Evolutionary conservation across 345 rosid species (phyloP), one percentile per base, ranked within the genome.

Genomic region (Eutrema heterophyllum): DNA sequence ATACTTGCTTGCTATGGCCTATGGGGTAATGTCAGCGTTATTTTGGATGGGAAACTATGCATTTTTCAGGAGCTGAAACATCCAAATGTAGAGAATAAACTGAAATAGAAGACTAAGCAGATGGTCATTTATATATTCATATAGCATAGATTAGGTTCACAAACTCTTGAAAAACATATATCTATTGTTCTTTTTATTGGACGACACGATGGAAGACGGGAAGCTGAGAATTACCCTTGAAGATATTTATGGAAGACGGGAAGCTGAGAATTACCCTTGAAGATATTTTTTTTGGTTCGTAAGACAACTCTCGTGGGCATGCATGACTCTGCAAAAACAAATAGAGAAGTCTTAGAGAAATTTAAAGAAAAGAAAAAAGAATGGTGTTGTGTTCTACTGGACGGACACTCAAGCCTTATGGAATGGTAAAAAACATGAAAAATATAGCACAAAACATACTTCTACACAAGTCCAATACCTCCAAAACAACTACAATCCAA

Each of bases 131-230:
- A 58, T 21, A 1, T 33, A 12, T 69, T 45, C 46, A 58, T 56
- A 58, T 45, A 46, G 5, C 49, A 70, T 45, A 58, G 21, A 8
- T 30, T 14, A 44, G 73, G 55, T 57, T 57, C 65, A 46, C 6
- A 57, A 56, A 41, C 36, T 33, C 15, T 43, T 4, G 11, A 4
- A 69, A 69, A 69, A 5, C 73, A 69, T 32, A 44, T 51, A 67
- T 56, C 46, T 45, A 68, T 68, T 33, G 48, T 46, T 68, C 52
- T 16, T 68, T 68, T 54, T 54, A 53, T 54, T 68, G 4, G 21
- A 63, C 26, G n/a, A 5, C 56, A 3, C 1, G 30, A 51, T 68
- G 7, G 21, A 63, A 24, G n/a, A 2, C 56, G 8, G 7, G 7
- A 51, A 51, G n/a, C 56, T 43, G 48, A 43, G 16, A 43, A 43